Conservation (phyloP, 495 filamentous ascomycete species). For the Podospora didyma region DNA sequence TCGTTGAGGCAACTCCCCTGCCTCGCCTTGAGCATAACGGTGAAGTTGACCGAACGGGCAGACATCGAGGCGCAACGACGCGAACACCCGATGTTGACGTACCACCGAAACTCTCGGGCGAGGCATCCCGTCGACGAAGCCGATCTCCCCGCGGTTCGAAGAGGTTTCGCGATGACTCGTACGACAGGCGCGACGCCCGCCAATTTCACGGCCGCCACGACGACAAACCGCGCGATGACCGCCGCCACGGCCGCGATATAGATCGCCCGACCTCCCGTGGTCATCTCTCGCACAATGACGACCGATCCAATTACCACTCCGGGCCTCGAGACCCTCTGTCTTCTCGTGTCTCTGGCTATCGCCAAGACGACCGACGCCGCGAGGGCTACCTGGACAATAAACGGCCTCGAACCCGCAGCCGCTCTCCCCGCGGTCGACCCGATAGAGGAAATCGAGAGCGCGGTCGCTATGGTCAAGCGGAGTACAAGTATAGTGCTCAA, state of each 20-base stretch:
- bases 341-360: slow-evolving; percentile 8
- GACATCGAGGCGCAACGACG: slow-evolving; percentile 69
- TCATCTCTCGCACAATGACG: slow-evolving; percentile 42
- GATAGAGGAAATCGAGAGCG: slow-evolving; percentile 41
- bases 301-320: slow-evolving; percentile 50
- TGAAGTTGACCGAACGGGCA: slow-evolving; percentile 63
- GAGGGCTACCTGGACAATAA: slow-evolving; percentile 53
- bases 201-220: slow-evolving; percentile 62
- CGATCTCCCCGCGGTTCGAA: slow-evolving; percentile 57
- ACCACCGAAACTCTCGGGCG: slow-evolving; percentile 70
- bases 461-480: slow-evolving; percentile 16
- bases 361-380: slow-evolving; percentile 15
- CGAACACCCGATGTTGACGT: slow-evolving; percentile 68
- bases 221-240: slow-evolving; percentile 40
- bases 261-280: slow-evolving; percentile 56
- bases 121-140: slow-evolving; percentile 37
- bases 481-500: slow-evolving; percentile 40
- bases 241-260: slow-evolving; percentile 54
- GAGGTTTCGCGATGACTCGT: slow-evolving; percentile 61
- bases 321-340: slow-evolving; percentile 38
- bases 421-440: slow-evolving; percentile 51
- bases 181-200: slow-evolving; percentile 48
- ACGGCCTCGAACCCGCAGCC: slow-evolving; percentile 63
- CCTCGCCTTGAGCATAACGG: slow-evolving; percentile 48
- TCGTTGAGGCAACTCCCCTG: slow-evolving; percentile 66